Conservation (phyloP, 139 green algal species). For the Coelastrella sp. region DNA sequence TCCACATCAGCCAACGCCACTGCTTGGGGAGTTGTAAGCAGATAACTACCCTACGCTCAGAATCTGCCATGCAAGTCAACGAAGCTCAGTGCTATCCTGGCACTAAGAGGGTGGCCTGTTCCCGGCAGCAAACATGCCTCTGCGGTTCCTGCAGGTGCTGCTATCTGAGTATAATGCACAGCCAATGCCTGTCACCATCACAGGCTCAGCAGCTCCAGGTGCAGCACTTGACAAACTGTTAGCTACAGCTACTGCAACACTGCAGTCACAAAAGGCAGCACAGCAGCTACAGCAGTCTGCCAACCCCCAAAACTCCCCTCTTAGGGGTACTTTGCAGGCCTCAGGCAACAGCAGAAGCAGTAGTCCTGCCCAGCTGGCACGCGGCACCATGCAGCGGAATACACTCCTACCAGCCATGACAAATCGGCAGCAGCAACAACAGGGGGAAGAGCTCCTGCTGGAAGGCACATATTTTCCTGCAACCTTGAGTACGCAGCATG, state of each 20-base stretch:
- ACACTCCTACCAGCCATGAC: neutral
- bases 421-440: neutral
- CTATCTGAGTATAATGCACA: conserved; percentile 36
- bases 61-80: too few species aligned
- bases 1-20: too few species aligned
- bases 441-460: neutral
- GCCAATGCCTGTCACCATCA: conserved; percentile 24
- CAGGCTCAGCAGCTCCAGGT: conserved; percentile 1
- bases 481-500: conserved; percentile 42
- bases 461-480: conserved; percentile 24
- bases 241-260: neutral
- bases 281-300: neutral
- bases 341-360: neutral
- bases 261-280: neutral
- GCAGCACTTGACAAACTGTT: neutral
- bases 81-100: neutral
- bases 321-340: neutral
- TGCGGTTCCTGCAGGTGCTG: conserved; percentile 16
- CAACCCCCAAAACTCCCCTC: neutral
- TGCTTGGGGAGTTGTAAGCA: too few species aligned
- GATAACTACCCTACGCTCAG: too few species aligned
- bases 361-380: neutral
- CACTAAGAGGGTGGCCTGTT: too few species aligned
- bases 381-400: neutral
- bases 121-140: too few species aligned